Evolutionary conservation across 2,329 filamentous ascomycete genomes (phyloP), one percentile per base, ranked within the genome.

Genomic region (Dryadomyces sulphureus): DNA sequence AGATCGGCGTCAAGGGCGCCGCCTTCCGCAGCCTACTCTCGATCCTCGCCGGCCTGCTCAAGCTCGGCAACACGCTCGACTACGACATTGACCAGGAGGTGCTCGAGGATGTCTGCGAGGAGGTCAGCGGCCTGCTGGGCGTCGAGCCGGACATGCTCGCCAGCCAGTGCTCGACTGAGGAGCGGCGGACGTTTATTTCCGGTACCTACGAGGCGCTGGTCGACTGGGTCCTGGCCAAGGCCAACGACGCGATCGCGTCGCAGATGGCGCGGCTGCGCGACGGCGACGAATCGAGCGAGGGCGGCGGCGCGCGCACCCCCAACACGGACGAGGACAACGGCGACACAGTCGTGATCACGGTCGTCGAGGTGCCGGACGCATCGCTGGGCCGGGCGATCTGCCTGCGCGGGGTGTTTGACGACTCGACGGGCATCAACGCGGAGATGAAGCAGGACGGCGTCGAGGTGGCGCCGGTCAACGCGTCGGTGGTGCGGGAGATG

Each of bases 371-470:
- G 8, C 87, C 92, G 0, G 77, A 81, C 51, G 79, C 85, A 25
- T 72, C 75, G 1, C 69, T 98, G 1, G 88, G 84, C 48, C 95
- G 92, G 62, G 92, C 90, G 0, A 65, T 93, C n/a, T 79, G 85
- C 12, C 78, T 98, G 66, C 84, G 87, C 35, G 86, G 85, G 14
- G 77, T 96, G 32, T 98, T 98, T 55, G 90, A 98, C 54, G 92
- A 96, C 55, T 77, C 71, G n/a, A 69, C 81, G 19, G 92, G 92
- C 44, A 95, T 98, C 65, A 96, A 96, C 55, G 75, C 83, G 0
- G 92, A 98, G 66, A 96, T 98, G 89, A 94, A 90, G 57, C 82
- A 90, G 51, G 92, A 98, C 54, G 92, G 92, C 9, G 75, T 98
- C 1, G 75, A 84, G n/a, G 73, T 93, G 2, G 65, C 73, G 1